Percentiles rank a stretch among this genome's conserved stretches.
phyloP scores from a whole-genome alignment of 129 eudicot genomes.

The Chrysanthemum seticuspe region DNA sequence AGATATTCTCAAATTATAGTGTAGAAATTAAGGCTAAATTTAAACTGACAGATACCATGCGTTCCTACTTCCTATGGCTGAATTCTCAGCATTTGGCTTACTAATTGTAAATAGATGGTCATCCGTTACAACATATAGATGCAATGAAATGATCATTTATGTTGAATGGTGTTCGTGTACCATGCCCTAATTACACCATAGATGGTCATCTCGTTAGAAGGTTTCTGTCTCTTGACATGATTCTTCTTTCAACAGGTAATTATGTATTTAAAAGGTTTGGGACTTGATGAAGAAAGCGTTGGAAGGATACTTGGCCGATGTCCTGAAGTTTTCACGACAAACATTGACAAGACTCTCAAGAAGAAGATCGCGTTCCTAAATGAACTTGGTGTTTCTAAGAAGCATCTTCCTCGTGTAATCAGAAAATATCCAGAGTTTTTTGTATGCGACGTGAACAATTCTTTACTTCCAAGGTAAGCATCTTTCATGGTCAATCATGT shows the following conservation, averaged over 20 bases:
- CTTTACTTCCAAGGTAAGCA: conserved; percentile 71
- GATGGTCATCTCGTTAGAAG: neutral
- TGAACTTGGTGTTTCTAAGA: conserved; percentile 54
- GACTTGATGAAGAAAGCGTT: conserved; percentile 60
- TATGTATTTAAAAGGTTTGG: conserved; percentile 52
- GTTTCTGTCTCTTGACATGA: neutral
- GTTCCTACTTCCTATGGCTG: neutral
- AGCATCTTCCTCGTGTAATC: conserved; percentile 62
- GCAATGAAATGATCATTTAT: too few species aligned
- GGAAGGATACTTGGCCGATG: conserved; percentile 62
- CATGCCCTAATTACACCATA: too few species aligned
- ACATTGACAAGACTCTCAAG: conserved; percentile 55
- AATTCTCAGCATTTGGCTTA: too few species aligned
- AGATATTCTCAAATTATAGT: neutral
- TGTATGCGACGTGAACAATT: conserved; percentile 58
- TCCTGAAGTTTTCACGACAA: conserved; percentile 70
- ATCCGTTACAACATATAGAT: too few species aligned
- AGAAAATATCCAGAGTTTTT: conserved; percentile 84
- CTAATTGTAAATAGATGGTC: too few species aligned
- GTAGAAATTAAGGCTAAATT: neutral
- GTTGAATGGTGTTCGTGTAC: too few species aligned
- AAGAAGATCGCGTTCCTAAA: conserved; percentile 64
- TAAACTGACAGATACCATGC: neutral
- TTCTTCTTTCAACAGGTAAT: conserved; percentile 49
- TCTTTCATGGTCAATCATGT: conserved; percentile 6